Evolutionary conservation across 495 filamentous ascomycete genomes (phyloP).

Genomic region (Penicillium salamii): DNA sequence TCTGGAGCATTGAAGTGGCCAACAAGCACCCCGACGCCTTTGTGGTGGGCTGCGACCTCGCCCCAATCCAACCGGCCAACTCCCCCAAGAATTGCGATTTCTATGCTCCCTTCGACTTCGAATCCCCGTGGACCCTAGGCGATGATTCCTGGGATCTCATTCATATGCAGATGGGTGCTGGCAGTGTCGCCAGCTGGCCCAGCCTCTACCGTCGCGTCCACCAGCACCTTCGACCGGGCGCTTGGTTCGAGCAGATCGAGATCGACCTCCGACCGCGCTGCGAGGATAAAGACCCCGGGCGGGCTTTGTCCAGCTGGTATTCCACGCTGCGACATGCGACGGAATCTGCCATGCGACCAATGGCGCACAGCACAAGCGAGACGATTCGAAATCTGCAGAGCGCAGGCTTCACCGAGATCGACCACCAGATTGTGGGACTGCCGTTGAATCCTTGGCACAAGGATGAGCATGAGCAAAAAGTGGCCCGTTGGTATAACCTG

Average conservation of each 20-base stretch:
- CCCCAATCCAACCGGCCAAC: conserved; percentile 75
- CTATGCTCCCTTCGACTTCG: conserved; percentile 67
- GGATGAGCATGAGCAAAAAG: conserved; percentile 63
- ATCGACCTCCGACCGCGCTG: conserved; percentile 80
- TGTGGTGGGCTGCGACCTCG: conserved; percentile 75
- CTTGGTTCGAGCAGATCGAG: conserved; percentile 88
- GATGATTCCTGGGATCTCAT: conserved; percentile 82
- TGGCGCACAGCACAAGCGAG: conserved; percentile 59
- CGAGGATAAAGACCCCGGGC: conserved; percentile 52
- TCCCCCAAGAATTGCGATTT: conserved; percentile 70
- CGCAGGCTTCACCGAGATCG: conserved; percentile 81
- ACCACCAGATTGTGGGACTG: conserved; percentile 67
- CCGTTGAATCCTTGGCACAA: conserved; percentile 78
- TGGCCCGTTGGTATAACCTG: conserved; percentile 84
- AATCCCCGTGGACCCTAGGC: conserved; percentile 74
- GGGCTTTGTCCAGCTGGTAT: conserved; percentile 64
- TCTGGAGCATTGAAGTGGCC: conserved; percentile 88
- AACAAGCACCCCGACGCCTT: conserved; percentile 59
- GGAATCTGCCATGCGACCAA: conserved; percentile 56
- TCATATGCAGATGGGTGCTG: conserved; percentile 76
- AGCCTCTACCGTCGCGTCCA: conserved; percentile 69
- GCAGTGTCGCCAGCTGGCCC: conserved; percentile 77
- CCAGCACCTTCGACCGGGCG: conserved; percentile 79
- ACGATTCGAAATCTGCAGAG: conserved; percentile 62
- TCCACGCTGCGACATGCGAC: conserved; percentile 69